Evolutionary conservation across 2,329 filamentous ascomycete genomes (phyloP).

Genomic region (Pleurostoma richardsiae): DNA sequence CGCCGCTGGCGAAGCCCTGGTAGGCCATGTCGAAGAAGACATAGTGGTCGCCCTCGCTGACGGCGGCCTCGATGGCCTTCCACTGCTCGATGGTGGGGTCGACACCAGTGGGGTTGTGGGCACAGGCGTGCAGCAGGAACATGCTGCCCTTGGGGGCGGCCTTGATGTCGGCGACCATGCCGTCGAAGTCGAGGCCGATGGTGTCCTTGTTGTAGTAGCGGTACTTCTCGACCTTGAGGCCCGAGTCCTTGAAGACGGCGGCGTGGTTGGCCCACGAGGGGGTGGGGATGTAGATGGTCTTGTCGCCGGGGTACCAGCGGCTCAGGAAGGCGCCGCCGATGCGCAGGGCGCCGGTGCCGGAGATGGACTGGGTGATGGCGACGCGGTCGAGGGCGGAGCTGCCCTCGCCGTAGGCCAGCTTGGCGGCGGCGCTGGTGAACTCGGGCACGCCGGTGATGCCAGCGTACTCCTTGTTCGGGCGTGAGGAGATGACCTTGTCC

Average conservation of each 20-base stretch:
- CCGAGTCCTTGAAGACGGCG: conserved; percentile 91
- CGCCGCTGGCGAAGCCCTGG: conserved; percentile 92
- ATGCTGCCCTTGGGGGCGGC: conserved; percentile 80
- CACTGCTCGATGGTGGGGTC: conserved; percentile 91
- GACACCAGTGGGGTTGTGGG: conserved; percentile 96
- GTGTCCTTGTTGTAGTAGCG: conserved; percentile 99
- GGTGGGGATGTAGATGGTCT: conserved; percentile 94
- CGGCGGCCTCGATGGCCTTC: conserved; percentile 79
- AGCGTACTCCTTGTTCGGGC: conserved; percentile 94
- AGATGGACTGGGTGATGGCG: conserved; percentile 96
- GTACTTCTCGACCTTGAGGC: conserved; percentile 90
- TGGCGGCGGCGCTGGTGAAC: conserved; percentile 87
- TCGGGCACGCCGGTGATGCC: conserved; percentile 93
- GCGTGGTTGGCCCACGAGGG: conserved; percentile 99
- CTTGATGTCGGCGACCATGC: conserved; percentile 87
- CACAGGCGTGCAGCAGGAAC: conserved; percentile 93
- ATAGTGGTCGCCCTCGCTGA: conserved; percentile 84
- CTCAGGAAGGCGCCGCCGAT: conserved; percentile 91
- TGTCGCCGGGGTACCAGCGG: conserved; percentile 84
- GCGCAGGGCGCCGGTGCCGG: conserved; percentile 90
- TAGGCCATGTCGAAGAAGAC: conserved; percentile 99
- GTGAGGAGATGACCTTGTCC: conserved; percentile 72
- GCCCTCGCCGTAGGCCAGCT: conserved; percentile 83
- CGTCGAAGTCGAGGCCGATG: conserved; percentile 95
- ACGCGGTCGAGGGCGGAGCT: conserved; percentile 73